Percentiles rank a stretch among this genome's conserved stretches.
Conservation (phyloP, 2,329 filamentous ascomycete species). For the Escovopsis sp. region DNA sequence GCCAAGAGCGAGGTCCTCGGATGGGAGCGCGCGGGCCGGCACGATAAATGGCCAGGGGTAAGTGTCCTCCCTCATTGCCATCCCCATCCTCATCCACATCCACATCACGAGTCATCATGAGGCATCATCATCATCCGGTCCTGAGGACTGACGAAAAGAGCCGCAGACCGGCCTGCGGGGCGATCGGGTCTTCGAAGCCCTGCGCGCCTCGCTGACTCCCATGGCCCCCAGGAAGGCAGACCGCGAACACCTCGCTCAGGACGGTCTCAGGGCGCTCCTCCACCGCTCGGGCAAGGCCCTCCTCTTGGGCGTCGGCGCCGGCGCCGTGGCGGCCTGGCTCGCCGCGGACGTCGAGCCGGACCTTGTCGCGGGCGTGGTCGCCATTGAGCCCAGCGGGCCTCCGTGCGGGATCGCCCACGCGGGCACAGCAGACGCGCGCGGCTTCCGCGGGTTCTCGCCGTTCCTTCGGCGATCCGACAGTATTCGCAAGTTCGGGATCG, state of each 20-base stretch:
- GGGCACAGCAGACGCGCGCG: background rate
- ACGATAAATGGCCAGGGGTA: conserved; percentile 26
- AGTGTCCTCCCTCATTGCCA: conserved; percentile 1
- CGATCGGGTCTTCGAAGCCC: conserved; percentile 33
- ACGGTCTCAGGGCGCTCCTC: conserved; percentile 27
- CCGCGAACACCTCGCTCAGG: conserved; percentile 17
- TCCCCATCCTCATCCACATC: too few species aligned
- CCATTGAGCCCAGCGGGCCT: conserved; percentile 38
- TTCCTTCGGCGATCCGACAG: conserved; percentile 13
- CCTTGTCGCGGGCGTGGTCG: conserved; percentile 32
- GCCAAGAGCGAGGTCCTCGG: conserved; percentile 6
- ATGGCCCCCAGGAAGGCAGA: conserved; percentile 14
- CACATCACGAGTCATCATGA: too few species aligned
- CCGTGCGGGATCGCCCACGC: conserved; percentile 24
- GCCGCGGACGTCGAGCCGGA: conserved; percentile 33
- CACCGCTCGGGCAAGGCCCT: conserved; percentile 26
- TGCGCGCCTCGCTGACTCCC: conserved; percentile 29
- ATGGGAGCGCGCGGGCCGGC: conserved; percentile 14
- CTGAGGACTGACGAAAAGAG: conserved; percentile 2
- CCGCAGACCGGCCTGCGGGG: conserved; percentile 21
- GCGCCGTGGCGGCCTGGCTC: conserved; percentile 30
- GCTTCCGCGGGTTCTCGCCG: conserved; percentile 7
- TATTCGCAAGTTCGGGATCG: conserved; percentile 24
- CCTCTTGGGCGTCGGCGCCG: conserved; percentile 36
- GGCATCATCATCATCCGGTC: background rate